Evolutionary conservation across 805 yeast genomes (phyloP).

Genomic region (Starmerella apicola): DNA sequence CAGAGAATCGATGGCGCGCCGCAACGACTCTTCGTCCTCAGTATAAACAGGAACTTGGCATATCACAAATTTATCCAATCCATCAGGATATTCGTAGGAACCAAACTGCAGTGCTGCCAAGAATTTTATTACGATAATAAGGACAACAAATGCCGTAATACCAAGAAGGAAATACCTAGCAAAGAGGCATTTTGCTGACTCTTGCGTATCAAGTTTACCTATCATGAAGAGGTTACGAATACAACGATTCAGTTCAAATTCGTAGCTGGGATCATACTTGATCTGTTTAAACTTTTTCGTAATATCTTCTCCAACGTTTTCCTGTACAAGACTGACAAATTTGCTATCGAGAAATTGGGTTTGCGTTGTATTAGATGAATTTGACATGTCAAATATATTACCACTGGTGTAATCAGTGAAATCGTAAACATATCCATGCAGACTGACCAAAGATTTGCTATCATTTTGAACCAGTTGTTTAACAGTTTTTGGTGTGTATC

Average conservation of each 20-base stretch:
- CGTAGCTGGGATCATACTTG: constrained; percentile 18
- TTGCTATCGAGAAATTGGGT: constrained; percentile 26
- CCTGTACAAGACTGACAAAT: constrained; percentile 27
- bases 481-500: constrained; percentile 27
- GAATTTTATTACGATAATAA: constrained; percentile 29
- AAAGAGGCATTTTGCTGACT: constrained; percentile 30
- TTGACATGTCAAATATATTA: constrained; percentile 23
- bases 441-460: constrained; percentile 23
- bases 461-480: constrained; percentile 21
- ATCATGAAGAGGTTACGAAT: constrained; percentile 31
- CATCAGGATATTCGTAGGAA: constrained; percentile 28
- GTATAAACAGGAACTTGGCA: constrained; percentile 48
- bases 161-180: constrained; percentile 34
- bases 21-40: constrained; percentile 43
- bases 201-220: constrained; percentile 31
- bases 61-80: constrained; percentile 30
- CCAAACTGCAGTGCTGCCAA: constrained; percentile 33
- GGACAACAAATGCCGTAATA: constrained; percentile 29
- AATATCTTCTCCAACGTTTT: constrained; percentile 29
- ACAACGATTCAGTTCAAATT: constrained; percentile 26
- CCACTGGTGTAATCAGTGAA: constrained; percentile 29
- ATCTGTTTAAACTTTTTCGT: constrained; percentile 23
- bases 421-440: constrained; percentile 31
- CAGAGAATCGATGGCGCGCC: constrained; percentile 47
- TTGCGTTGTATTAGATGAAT: constrained; percentile 9